Conservation (phyloP, 2,329 filamentous ascomycete genomes). For the Bipolaris oryzae region DNA sequence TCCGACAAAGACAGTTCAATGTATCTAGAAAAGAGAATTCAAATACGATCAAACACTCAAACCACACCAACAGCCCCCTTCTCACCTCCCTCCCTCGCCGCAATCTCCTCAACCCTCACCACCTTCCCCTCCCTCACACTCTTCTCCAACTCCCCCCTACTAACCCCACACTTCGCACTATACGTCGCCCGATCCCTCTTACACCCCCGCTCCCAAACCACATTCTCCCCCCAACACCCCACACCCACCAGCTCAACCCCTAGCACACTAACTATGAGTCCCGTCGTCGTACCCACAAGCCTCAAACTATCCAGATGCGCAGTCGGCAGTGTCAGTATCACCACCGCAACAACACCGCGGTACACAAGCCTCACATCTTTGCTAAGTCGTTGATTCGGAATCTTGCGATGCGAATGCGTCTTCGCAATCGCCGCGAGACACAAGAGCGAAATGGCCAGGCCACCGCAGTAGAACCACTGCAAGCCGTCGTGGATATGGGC, state of each 20-base stretch:
- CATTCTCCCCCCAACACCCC: conserved; percentile 36
- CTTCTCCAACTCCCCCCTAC: conserved; percentile 39
- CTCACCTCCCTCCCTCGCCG: conserved; percentile 34
- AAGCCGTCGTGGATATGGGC: conserved; percentile 59
- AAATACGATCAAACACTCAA: not conserved
- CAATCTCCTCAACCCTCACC: conserved; percentile 45
- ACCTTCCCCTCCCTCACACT: conserved; percentile 38
- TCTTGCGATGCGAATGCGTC: conserved; percentile 62
- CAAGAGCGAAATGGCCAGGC: conserved; percentile 61
- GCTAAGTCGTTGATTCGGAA: conserved; percentile 56
- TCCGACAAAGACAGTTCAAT: too few species aligned
- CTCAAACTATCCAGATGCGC: conserved; percentile 50
- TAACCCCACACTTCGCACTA: conserved; percentile 38
- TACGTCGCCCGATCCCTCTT: conserved; percentile 35
- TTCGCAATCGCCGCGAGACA: conserved; percentile 62
- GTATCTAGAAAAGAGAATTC: too few species aligned
- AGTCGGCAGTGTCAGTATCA: conserved; percentile 63
- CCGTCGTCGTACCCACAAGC: conserved; percentile 49
- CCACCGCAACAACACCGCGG: conserved; percentile 57
- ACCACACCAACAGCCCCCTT: conserved; percentile 26
- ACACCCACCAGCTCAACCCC: conserved; percentile 44
- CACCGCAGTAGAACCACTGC: conserved; percentile 69
- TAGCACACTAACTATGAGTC: conserved; percentile 44
- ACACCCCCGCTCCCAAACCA: conserved; percentile 36
- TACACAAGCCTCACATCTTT: conserved; percentile 60